These are phyloP conservation scores for Mallotus nudiflorus DNA, from an alignment of 345 rosid genomes.

Conservation along the genomic window DNA sequence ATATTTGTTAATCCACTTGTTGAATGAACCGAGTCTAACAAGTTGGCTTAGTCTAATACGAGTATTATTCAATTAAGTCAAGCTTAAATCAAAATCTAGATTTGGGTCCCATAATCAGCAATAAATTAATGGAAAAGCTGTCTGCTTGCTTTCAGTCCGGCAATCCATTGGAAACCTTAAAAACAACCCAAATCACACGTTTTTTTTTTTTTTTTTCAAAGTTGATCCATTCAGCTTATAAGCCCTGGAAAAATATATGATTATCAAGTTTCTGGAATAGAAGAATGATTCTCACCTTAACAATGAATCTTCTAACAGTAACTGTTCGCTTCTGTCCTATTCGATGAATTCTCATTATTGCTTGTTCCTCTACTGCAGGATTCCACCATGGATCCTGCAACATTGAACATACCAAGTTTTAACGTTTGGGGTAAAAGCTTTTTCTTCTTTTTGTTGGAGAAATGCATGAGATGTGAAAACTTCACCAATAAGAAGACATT, in stretches of 20 bases:
- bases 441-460: background rate
- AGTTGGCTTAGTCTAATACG: background rate
- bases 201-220: background rate
- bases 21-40: background rate
- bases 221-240: background rate
- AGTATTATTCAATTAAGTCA: background rate
- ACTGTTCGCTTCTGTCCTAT: constrained; percentile 63
- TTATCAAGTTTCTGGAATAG: too few species aligned
- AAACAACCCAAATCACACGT: background rate
- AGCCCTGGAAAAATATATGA: background rate
- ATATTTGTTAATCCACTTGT: background rate
- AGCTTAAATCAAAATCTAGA: background rate
- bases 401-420: background rate
- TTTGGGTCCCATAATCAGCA: background rate
- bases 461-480: background rate
- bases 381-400: constrained; percentile 79
- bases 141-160: background rate
- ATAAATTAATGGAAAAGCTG: background rate
- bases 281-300: constrained; percentile 35
- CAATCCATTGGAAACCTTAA: background rate
- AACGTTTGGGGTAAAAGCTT: background rate
- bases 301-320: constrained; percentile 52
- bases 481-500: constrained; percentile 61
- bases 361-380: constrained; percentile 72
- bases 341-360: constrained; percentile 64